Evolutionary conservation across 2,329 filamentous ascomycete genomes (phyloP), one percentile per base, ranked within the genome.

Genomic region (Aspergillus costaricaensis): DNA sequence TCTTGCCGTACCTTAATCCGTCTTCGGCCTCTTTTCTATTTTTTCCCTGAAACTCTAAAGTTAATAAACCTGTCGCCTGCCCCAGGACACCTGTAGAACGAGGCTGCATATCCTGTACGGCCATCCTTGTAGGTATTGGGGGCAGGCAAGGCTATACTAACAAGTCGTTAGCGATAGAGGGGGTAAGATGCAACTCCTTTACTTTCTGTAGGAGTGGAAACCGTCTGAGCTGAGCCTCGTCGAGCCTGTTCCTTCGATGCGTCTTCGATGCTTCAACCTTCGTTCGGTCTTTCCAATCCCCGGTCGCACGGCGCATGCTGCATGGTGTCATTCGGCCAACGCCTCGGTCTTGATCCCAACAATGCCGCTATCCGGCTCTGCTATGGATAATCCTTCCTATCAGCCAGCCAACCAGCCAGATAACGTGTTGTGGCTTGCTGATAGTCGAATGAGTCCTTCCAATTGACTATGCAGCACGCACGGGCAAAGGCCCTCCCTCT

Each of bases 221-320:
- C 32, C 21, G 41, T 21, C 30, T 59, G 39, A 64, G 47, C 60
- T 62, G 60, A 63, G 65, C 65, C 64, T 61, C 66, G 52, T 54
- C 39, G 57, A 61, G 39, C 51, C 38, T 25, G 55, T 60, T 65
- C 54, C 65, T 72, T 72, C 69, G 68, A 71, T 71, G 70, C 71
- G 63, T 69, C 68, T 72, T 72, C 71, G 65, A 68, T 71, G 63
- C 68, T 67, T 63, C 55, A 55, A 58, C 58, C 51, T 49, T 56
- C 48, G n/a, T 60, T 57, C 50, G 27, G 51, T 36, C 49, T 51
- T 25, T 51, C 38, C 32, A 52, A 41, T 56, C 52, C 49, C n/a
- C 48, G n/a, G 25, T 41, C 43, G 50, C 38, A 54, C 38, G 23
- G 38, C 41, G 55, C 58, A 53, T 51, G 55, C 52, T 58, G 44